Evolutionary conservation across 352 stramenopile genomes (phyloP), one percentile per base, ranked within the genome.

Genomic region (Peronospora farinosa): DNA sequence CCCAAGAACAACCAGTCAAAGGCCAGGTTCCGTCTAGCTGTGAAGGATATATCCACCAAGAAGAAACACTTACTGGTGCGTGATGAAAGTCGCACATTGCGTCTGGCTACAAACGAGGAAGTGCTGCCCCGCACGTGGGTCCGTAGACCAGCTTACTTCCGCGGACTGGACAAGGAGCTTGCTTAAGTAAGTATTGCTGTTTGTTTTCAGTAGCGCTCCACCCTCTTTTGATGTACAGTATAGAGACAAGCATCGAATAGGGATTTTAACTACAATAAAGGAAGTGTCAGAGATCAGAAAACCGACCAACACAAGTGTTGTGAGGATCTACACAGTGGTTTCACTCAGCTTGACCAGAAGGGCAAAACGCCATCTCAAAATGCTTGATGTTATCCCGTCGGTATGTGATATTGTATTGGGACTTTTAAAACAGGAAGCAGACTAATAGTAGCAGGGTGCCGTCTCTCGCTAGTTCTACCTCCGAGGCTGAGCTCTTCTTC

Each of bases 11-110:
- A 65, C 46, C 54, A 74, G 52, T 66, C 64, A 16, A 68, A 73
- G 51, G 73, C 69, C 38, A 78, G 75, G 63, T 91, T 79, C 65
- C 81, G 83, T 59, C 69, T 90, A 27, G 78, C 82, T 7, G 66
- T 92, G 39, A 88, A 88, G 65, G 82, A 92, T 57, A 92, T 78
- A 44, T 85, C 79, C 33, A 86, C 74, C 54, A 86, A 72, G 58
- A 88, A 89, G 72, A 72, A 84, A 63, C 60, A 84, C 45, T 57
- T 91, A 50, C 70, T 84, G 30, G 63, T 91, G 36, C 82, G 82
- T 39, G 69, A 75, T 40, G 57, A 80, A 31, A 72, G 64, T 46
- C 65, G 64, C 17, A 61, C 53, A 42, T 64, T 89, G 60, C 82
- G 82, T 48, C 56, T 92, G 8, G 82, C 82, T 46, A 84, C 66